Evolutionary conservation across 23 red algal species (phyloP).

Genomic region (Rhodosorus marinus): DNA sequence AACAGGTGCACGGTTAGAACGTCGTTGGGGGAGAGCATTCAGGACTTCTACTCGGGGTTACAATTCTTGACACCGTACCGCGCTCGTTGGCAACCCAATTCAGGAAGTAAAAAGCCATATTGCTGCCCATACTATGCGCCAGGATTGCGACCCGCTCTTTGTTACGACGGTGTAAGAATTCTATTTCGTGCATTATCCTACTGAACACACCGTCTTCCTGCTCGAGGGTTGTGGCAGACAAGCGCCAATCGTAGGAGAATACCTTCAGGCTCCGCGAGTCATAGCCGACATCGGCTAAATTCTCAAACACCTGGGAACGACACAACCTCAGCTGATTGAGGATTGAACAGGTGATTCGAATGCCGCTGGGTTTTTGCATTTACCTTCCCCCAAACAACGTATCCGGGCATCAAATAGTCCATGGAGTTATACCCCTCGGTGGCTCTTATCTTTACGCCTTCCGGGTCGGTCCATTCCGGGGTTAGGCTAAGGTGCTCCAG

Average conservation of each 20-base stretch:
- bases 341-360: too few species aligned
- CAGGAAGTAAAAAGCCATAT: not conserved
- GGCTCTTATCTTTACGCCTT: not conserved
- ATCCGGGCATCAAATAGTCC: constrained; percentile 1
- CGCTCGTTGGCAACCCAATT: not conserved
- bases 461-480: not conserved
- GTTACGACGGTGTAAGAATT: not conserved
- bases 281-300: not conserved
- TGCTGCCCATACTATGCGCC: not conserved
- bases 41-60: too few species aligned
- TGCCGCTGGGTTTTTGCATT: too few species aligned
- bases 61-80: too few species aligned
- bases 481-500: constrained; percentile 1
- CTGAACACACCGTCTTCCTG: not conserved
- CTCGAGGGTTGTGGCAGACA: not conserved
- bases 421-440: not conserved
- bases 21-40: too few species aligned
- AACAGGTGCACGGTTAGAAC: too few species aligned
- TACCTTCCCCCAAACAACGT: constrained; percentile 5
- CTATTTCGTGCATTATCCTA: not conserved
- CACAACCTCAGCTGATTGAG: too few species aligned
- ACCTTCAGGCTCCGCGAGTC: not conserved
- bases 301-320: not conserved
- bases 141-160: not conserved
- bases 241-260: constrained; percentile 1